These are phyloP conservation scores for Nosema muscidifuracis DNA, from an alignment of 371 early-diverging fungal species.

Conservation along the genomic window DNA sequence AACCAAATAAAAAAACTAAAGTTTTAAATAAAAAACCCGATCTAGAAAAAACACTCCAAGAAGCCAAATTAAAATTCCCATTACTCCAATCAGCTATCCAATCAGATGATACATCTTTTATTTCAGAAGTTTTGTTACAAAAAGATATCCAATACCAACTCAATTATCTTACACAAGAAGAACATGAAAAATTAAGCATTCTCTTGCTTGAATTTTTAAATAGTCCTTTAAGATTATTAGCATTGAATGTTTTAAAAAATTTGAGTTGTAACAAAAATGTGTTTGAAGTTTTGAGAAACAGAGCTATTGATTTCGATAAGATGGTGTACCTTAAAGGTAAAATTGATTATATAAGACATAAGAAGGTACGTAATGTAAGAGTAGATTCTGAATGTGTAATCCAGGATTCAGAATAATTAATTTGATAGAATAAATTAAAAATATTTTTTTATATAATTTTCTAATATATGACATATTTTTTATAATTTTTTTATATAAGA, in stretches of 20 bases:
- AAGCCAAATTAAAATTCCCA: neutral
- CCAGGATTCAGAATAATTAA: too few species aligned
- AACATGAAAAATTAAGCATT: constrained; percentile 4
- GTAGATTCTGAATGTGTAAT: constrained; percentile 15
- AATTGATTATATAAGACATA: constrained; percentile 46
- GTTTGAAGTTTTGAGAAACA: constrained; percentile 15
- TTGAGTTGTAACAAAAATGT: constrained; percentile 24
- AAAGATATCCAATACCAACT: neutral
- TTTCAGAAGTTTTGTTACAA: constrained; percentile 8
- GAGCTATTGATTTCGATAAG: constrained; percentile 39
- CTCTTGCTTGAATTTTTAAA: constrained; percentile 42
- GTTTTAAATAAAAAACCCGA: too few species aligned
- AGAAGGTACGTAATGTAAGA: neutral
- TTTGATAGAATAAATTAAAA: too few species aligned
- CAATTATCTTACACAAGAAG: neutral
- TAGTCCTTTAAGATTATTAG: constrained; percentile 20
- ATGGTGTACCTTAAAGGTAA: constrained; percentile 52
- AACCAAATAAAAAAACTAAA: too few species aligned
- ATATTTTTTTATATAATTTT: too few species aligned
- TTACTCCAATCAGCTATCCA: neutral
- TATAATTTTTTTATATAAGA: too few species aligned
- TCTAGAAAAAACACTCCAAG: too few species aligned
- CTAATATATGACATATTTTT: too few species aligned
- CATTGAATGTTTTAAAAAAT: constrained; percentile 28
- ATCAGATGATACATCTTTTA: neutral